These are phyloP conservation scores for Colletotrichum aenigma DNA, from an alignment of 2,329 filamentous ascomycete species.

Conservation along the genomic window DNA sequence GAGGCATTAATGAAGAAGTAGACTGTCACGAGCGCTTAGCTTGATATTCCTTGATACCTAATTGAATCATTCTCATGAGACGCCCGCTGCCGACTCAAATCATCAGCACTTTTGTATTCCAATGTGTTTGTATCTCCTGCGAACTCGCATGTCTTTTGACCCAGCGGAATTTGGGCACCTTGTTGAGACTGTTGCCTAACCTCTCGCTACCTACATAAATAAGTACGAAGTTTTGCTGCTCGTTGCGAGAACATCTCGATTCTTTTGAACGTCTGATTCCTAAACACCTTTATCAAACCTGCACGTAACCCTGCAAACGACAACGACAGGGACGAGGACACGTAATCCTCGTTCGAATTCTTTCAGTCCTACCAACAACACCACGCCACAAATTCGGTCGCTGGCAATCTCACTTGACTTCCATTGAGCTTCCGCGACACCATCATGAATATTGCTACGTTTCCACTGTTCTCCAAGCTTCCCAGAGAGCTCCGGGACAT, in stretches of 20 bases:
- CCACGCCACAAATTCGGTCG: fast-evolving
- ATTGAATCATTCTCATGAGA: not conserved
- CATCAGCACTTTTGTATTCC: not conserved
- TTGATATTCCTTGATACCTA: not conserved
- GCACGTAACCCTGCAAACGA: fast-evolving
- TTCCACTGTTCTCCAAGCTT: not conserved
- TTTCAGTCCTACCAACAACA: not conserved
- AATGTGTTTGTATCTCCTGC: not conserved
- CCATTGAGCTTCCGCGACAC: not conserved
- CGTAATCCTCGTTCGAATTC: not conserved
- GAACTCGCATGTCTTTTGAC: not conserved
- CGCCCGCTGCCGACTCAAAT: not conserved
- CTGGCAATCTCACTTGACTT: not conserved
- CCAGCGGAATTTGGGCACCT: fast-evolving
- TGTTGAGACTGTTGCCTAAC: not conserved
- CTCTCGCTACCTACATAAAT: not conserved
- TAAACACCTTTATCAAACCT: not conserved
- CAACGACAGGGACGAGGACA: too few species aligned
- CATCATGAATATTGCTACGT: not conserved
- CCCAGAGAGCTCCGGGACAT: not conserved
- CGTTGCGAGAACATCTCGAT: not conserved
- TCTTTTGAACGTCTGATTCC: not conserved
- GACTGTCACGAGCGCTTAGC: not conserved
- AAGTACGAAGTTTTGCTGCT: not conserved
- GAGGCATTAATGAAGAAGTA: not conserved